Evolutionary conservation across 1,139 yeast genomes (phyloP).

Genomic region (Candida freyschussii): DNA sequence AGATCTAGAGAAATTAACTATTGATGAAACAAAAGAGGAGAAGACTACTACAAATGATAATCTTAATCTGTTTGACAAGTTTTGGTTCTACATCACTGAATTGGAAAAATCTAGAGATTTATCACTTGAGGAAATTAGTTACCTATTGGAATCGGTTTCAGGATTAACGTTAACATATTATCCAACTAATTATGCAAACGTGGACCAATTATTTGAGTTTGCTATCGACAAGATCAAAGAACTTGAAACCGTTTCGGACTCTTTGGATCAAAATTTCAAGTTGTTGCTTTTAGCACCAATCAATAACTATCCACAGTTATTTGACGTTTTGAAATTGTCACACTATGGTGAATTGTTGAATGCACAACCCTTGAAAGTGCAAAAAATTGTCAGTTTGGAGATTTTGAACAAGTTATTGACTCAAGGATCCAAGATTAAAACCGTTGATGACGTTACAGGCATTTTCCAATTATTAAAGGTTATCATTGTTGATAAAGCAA

Average conservation of each 20-base stretch:
- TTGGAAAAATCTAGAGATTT: slow-evolving; percentile 55
- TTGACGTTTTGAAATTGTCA: slow-evolving; percentile 19
- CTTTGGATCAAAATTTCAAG: slow-evolving; percentile 43
- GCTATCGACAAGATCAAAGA: slow-evolving; percentile 45
- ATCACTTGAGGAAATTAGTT: slow-evolving; percentile 59
- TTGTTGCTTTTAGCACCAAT: slow-evolving; percentile 57
- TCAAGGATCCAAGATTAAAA: slow-evolving; percentile 20
- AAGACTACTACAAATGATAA: slow-evolving; percentile 7
- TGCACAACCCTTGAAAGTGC: slow-evolving; percentile 25
- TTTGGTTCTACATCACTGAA: slow-evolving; percentile 60
- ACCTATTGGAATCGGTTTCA: slow-evolving; percentile 60
- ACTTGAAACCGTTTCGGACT: slow-evolving; percentile 27
- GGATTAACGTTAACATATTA: slow-evolving; percentile 64
- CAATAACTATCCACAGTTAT: slow-evolving; percentile 25
- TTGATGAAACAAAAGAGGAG: slow-evolving; percentile 17
- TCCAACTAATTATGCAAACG: slow-evolving; percentile 53
- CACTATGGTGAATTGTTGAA: slow-evolving; percentile 17
- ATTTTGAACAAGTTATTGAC: slow-evolving; percentile 24
- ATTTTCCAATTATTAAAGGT: slow-evolving; percentile 23
- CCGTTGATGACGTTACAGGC: slow-evolving; percentile 24
- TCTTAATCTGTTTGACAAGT: slow-evolving; percentile 46
- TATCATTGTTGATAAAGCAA: slow-evolving; percentile 14
- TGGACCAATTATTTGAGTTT: slow-evolving; percentile 57
- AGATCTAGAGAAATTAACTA: slow-evolving; percentile 16
- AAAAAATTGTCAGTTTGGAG: slow-evolving; percentile 22